Percentiles rank a stretch among this genome's conserved stretches.
Evolutionary conservation across 2,329 filamentous ascomycete genomes (phyloP).

Genomic region (Sporothrix schenckii): DNA sequence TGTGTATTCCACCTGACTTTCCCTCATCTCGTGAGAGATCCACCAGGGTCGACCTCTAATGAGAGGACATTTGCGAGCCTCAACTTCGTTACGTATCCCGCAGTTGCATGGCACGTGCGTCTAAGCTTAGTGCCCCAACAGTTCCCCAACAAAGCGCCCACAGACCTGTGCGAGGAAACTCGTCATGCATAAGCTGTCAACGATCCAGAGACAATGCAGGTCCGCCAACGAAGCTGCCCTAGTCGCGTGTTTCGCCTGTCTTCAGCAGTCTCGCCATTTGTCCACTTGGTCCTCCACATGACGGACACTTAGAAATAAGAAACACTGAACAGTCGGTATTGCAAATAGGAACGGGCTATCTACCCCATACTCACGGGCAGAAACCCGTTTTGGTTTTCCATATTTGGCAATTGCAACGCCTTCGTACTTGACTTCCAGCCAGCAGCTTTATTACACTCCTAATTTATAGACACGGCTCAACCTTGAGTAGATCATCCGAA

Average conservation of each 20-base stretch:
- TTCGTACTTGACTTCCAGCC: slow-evolving; percentile 1
- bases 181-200: too few relatives aligned
- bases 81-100: not conserved
- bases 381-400: not conserved
- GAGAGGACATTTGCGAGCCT: not conserved
- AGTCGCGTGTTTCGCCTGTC: not conserved
- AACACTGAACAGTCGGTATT: not conserved
- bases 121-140: slow-evolving; percentile 4
- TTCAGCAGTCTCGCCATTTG: too few relatives aligned
- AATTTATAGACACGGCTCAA: slow-evolving; percentile 12
- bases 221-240: not conserved
- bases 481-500: not conserved
- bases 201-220: not conserved
- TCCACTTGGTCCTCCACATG: too few relatives aligned
- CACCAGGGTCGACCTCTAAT: not conserved
- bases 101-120: slow-evolving; percentile 14
- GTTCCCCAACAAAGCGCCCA: not conserved
- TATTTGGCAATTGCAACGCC: slow-evolving; percentile 6
- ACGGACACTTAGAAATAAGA: too few relatives aligned
- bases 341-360: not conserved
- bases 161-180: too few relatives aligned
- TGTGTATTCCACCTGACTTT: not conserved
- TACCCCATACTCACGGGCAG: not conserved
- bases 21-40: not conserved
- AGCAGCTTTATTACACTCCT: slow-evolving; percentile 21